These are phyloP conservation scores for Dothidotthia symphoricarpi DNA, from an alignment of 2,329 filamentous ascomycete genomes.

Conservation along the genomic window DNA sequence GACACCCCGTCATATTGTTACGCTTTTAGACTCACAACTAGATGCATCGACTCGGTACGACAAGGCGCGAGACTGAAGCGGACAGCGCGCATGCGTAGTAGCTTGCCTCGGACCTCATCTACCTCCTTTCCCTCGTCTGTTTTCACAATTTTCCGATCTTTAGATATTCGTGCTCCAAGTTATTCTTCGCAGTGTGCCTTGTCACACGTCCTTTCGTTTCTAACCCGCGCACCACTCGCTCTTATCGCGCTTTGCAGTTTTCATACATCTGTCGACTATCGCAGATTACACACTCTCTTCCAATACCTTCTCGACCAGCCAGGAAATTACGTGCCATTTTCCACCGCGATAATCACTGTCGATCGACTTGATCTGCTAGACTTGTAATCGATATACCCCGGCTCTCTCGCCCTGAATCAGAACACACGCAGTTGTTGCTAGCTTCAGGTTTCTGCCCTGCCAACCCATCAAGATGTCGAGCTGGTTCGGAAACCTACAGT, in stretches of 20 bases:
- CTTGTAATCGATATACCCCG: no score
- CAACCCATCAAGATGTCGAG: constrained; percentile 22
- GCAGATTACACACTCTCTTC: constrained; percentile 3
- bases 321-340: no score
- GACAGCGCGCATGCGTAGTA: constrained; percentile 17
- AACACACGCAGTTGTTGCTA: not conserved
- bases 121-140: constrained; percentile 20
- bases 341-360: no score
- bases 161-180: constrained; percentile 21
- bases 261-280: constrained; percentile 18
- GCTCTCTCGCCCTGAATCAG: not conserved
- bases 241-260: constrained; percentile 10
- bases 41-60: constrained; percentile 22
- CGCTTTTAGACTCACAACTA: constrained; percentile 34
- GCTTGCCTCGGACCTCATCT: constrained; percentile 24
- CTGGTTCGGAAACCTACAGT: constrained; percentile 37
- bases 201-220: constrained; percentile 39
- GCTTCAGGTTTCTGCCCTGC: not conserved
- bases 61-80: constrained; percentile 28
- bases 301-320: no score
- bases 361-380: no score
- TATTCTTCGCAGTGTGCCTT: constrained; percentile 30
- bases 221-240: not conserved
- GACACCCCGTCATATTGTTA: constrained; percentile 25
- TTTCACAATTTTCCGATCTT: constrained; percentile 15